Conservation (phyloP, 805 yeast species). For the Nakazawaea siamensis region DNA sequence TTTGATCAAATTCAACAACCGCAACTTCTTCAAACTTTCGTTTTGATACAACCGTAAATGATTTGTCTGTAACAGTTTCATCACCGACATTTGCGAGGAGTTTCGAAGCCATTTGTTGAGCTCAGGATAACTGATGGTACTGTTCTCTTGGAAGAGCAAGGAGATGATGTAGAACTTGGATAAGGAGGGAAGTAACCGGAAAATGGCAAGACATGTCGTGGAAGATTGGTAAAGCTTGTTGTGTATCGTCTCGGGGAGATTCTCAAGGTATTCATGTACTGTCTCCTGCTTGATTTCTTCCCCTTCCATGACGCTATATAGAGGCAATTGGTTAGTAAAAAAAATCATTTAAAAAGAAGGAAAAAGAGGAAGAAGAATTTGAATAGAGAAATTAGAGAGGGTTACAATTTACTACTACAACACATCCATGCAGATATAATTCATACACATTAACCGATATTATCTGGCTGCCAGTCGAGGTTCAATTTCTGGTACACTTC, state of each 20-base stretch:
- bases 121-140: slow-evolving; percentile 50
- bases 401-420: too few relatives aligned
- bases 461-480: slow-evolving; percentile 50
- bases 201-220: slow-evolving; percentile 92
- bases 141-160: slow-evolving; percentile 73
- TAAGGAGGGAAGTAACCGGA: slow-evolving; percentile 76
- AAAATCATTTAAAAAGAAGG: background rate
- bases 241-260: slow-evolving; percentile 82
- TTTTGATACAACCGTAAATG: slow-evolving; percentile 41
- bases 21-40: slow-evolving; percentile 74
- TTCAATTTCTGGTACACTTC: slow-evolving; percentile 51
- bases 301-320: background rate
- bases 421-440: too few relatives aligned
- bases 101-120: slow-evolving; percentile 69
- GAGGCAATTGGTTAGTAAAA: too few relatives aligned
- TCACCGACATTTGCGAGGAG: slow-evolving; percentile 2
- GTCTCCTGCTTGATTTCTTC: slow-evolving; percentile 27
- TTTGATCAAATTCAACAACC: slow-evolving; percentile 64
- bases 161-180: slow-evolving; percentile 87
- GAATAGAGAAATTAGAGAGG: background rate
- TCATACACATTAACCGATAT: slow-evolving; percentile 14
- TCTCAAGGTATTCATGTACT: slow-evolving; percentile 84
- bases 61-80: slow-evolving; percentile 15
- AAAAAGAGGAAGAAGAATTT: background rate
- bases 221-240: slow-evolving; percentile 77